Evolutionary conservation across 2,329 filamentous ascomycete genomes (phyloP).

Genomic region (Fusarium nurragi): DNA sequence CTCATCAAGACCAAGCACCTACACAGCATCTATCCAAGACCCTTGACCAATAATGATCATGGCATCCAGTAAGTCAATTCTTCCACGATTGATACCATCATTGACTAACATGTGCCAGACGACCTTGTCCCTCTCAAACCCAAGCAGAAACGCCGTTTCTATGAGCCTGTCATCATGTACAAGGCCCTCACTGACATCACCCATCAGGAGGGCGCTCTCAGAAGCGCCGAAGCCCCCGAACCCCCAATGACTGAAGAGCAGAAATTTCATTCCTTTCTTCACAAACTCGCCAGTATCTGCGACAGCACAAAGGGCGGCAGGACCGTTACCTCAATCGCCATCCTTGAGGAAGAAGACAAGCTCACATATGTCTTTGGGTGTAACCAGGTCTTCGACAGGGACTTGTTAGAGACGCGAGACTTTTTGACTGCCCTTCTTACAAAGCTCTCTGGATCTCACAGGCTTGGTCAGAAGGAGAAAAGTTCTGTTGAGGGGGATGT

Average conservation of each 20-base stretch:
- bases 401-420: background rate
- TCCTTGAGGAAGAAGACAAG: conserved; percentile 42
- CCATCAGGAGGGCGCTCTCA: conserved; percentile 5
- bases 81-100: fast-evolving
- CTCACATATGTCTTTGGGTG: conserved; percentile 47
- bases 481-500: background rate
- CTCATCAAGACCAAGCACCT: background rate
- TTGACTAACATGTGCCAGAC: background rate
- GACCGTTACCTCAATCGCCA: conserved; percentile 46
- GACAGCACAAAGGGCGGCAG: conserved; percentile 43
- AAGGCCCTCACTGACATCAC: conserved; percentile 38
- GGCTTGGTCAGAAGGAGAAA: fast-evolving
- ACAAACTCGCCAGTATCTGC: conserved; percentile 47
- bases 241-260: conserved; percentile 32
- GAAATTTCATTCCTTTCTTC: conserved; percentile 44
- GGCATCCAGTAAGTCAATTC: background rate
- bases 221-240: background rate
- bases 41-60: background rate
- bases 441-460: conserved; percentile 6
- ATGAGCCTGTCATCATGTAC: conserved; percentile 44
- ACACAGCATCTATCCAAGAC: too few relatives aligned
- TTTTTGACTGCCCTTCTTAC: conserved; percentile 29
- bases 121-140: conserved; percentile 8
- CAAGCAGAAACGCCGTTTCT: conserved; percentile 42
- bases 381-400: conserved; percentile 32